Percentiles rank a stretch among this genome's conserved stretches.
Conservation (phyloP, 106 monocot genomes). For the Platanthera guangdongensis region DNA sequence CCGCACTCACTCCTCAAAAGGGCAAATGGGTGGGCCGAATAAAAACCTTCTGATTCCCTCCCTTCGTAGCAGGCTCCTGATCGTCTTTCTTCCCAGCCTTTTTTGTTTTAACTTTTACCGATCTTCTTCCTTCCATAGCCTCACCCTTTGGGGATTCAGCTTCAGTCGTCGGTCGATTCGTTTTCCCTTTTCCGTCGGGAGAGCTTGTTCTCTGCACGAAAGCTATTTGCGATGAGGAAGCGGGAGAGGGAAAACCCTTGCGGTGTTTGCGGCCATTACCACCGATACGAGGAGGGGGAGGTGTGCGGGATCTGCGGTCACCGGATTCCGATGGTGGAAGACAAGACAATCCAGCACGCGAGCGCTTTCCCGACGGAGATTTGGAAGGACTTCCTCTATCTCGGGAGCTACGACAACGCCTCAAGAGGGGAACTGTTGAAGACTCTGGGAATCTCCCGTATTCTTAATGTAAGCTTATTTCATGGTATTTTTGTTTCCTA, state of each 20-base stretch:
- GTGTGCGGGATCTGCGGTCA: slow-evolving; percentile 63
- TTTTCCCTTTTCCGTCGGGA: background rate
- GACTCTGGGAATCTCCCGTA: slow-evolving; percentile 39
- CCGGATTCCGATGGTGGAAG: slow-evolving; percentile 21
- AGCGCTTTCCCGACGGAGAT: slow-evolving; percentile 55
- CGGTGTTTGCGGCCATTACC: slow-evolving; percentile 63
- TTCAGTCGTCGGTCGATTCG: background rate
- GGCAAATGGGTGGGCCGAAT: no score
- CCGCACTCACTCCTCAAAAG: no score
- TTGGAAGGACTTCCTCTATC: slow-evolving; percentile 42
- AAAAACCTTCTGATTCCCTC: no score
- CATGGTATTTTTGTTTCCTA: background rate
- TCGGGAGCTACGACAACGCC: slow-evolving; percentile 66
- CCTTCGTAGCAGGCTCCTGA: no score
- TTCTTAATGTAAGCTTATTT: slow-evolving; percentile 38
- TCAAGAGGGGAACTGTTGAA: slow-evolving; percentile 44
- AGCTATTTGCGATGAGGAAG: slow-evolving; percentile 41
- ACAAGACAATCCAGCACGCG: slow-evolving; percentile 11
- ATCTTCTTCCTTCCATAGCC: background rate
- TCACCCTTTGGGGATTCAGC: background rate
- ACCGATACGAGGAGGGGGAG: slow-evolving; percentile 58
- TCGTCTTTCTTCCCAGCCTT: no score
- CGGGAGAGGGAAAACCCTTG: slow-evolving; percentile 65
- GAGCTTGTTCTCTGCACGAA: background rate
- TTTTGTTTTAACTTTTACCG: no score